Evolutionary conservation across 352 stramenopile species (phyloP), one percentile per base, ranked within the genome.

Genomic region (Peronospora belbahrii): DNA sequence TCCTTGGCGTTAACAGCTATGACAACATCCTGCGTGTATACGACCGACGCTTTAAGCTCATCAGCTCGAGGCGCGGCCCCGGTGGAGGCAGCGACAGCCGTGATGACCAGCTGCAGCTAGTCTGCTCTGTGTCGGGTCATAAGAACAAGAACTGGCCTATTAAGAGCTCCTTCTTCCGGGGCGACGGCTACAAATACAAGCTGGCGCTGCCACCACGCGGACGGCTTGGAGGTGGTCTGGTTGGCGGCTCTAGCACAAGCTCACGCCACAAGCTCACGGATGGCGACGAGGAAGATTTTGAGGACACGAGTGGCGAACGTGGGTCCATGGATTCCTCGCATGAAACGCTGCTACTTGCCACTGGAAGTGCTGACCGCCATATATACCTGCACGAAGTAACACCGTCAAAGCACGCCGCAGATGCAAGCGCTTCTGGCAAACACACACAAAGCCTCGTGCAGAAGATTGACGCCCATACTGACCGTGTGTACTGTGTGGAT

Each of bases 101-200:
- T 33, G 73, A 78, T 15, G 81, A 93, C 47, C 78, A 84, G 44
- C 73, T 93, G 55, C 78, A 90, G 40, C 56, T 93, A 17, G 70
- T 80, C 14, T 87, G 77, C 52, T 81, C 74, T 41, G 76, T 93
- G 14, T 80, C 74, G 24, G 75, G 83, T 37, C 81, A 95, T 60
- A 91, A 89, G 54, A 95, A 91, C 67, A 95, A 92, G 62, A 93
- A 94, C 53, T 95, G 83, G 83, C 83, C 83, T 6, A 93, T 95
- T 49, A 91, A 90, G 52, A 93, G 81, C 53, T 79, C 77, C 2
- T 95, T 95, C 52, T 95, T 94, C 60, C 74, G 79, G 28, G 82
- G 82, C 6, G 82, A 90, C 46, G 81, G 81, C 14, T 82, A 88
- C 68, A 89, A 88, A 54, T 90, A 93, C 65, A 90, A 90, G 59